phyloP scores from a whole-genome alignment of 2,329 filamentous ascomycete species.

The Sarocladiaceae sp. region DNA sequence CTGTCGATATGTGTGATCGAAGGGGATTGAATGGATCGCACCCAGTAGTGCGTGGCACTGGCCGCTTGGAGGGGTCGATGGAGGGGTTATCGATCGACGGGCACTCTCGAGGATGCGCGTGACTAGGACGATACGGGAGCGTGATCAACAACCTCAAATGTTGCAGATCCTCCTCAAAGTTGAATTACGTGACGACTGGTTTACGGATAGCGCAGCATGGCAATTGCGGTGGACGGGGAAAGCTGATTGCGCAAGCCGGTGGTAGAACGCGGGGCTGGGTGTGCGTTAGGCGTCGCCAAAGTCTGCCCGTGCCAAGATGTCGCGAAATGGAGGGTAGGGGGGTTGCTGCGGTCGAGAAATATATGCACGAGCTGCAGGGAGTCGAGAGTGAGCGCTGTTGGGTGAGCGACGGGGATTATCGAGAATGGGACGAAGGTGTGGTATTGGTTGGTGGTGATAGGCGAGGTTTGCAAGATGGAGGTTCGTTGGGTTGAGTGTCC shows the following conservation, averaged over 20 bases:
- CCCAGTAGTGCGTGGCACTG: no score
- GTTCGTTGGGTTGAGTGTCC: constrained; percentile 1
- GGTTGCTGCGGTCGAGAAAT: not conserved
- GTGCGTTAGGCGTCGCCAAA: not conserved
- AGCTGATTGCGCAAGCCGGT: constrained; percentile 10
- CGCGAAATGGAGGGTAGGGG: not conserved
- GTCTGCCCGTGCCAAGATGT: not conserved
- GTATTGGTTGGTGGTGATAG: not conserved
- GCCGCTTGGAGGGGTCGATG: constrained; percentile 1
- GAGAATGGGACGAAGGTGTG: not conserved
- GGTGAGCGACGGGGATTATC: not conserved
- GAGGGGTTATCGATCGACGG: constrained; percentile 3
- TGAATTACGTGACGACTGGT: not conserved
- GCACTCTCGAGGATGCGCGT: no score
- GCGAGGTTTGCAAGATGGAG: constrained; percentile 7
- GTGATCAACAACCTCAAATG: no score
- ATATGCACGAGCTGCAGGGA: not conserved
- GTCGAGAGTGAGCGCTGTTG: not conserved
- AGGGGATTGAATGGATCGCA: not conserved
- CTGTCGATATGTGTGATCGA: not conserved
- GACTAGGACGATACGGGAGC: no score
- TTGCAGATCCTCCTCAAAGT: not conserved
- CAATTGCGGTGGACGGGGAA: not conserved
- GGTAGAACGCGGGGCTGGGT: constrained; percentile 6
- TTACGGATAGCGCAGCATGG: constrained; percentile 1